These are phyloP conservation scores for Lachnellula subtilissima DNA, from an alignment of 2,329 filamentous ascomycete genomes.

Conservation along the genomic window DNA sequence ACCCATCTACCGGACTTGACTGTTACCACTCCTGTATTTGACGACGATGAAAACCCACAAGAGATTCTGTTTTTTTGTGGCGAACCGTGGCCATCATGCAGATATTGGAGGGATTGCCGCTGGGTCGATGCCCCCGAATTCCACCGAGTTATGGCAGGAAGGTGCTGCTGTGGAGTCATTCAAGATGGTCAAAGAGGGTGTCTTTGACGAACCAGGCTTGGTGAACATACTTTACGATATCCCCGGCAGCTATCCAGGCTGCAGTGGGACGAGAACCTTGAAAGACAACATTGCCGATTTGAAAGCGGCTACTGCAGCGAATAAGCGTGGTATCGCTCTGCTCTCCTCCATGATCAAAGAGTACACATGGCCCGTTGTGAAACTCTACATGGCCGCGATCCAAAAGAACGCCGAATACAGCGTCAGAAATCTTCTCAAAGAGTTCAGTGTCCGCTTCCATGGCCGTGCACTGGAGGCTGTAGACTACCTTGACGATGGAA, in stretches of 20 bases:
- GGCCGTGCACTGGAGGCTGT: constrained; percentile 62
- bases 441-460: constrained; percentile 60
- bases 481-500: constrained; percentile 57
- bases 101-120: constrained; percentile 79
- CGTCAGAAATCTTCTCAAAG: constrained; percentile 66
- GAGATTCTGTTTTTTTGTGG: constrained; percentile 72
- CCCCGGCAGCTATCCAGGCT: constrained; percentile 67
- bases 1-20: constrained; percentile 80
- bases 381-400: constrained; percentile 76
- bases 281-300: constrained; percentile 79
- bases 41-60: constrained; percentile 45
- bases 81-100: constrained; percentile 69
- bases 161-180: constrained; percentile 56
- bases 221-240: constrained; percentile 60
- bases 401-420: constrained; percentile 72
- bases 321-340: constrained; percentile 72
- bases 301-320: constrained; percentile 77
- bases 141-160: constrained; percentile 58
- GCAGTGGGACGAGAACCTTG: constrained; percentile 69
- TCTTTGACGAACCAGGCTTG: constrained; percentile 71
- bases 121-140: constrained; percentile 75
- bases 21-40: constrained; percentile 73
- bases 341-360: constrained; percentile 68
- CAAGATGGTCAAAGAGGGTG: constrained; percentile 67
- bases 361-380: constrained; percentile 67